These are phyloP conservation scores for Chrysochromulina tobinii DNA, from an alignment of 78 protist genomes.

Conservation along the genomic window DNA sequence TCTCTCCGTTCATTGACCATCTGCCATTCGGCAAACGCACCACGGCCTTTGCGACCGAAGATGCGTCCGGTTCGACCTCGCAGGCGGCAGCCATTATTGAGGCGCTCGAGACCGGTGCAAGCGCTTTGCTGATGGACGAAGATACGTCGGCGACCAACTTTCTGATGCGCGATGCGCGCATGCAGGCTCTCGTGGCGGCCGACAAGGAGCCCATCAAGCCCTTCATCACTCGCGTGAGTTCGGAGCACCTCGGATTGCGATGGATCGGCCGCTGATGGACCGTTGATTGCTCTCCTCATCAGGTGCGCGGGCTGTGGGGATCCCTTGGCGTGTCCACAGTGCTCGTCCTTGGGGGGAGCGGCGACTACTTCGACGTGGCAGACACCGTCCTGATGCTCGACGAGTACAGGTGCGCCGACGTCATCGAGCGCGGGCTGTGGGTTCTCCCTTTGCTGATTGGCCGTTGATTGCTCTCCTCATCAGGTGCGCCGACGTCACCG, in stretches of 20 bases:
- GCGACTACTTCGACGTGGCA: constrained; percentile 60
- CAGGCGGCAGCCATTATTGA: constrained; percentile 61
- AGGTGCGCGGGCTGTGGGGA: too few species aligned
- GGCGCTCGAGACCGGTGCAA: constrained; percentile 40
- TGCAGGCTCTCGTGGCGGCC: constrained; percentile 22
- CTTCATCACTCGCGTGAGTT: constrained; percentile 25
- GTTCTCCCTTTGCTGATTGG: too few species aligned
- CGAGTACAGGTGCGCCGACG: not conserved
- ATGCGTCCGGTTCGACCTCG: constrained; percentile 64
- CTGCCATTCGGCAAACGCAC: constrained; percentile 45
- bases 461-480: too few species aligned
- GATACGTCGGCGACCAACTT: constrained; percentile 76
- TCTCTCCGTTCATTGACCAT: constrained; percentile 49
- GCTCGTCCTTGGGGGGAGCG: constrained; percentile 54
- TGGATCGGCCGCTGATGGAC: too few species aligned
- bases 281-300: too few species aligned
- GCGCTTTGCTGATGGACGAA: constrained; percentile 63
- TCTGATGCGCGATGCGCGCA: constrained; percentile 52
- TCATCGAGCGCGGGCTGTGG: not conserved
- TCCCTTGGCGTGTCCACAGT: constrained; percentile 16
- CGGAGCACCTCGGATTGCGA: not conserved
- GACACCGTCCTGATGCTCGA: constrained; percentile 31
- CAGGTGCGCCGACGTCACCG: too few species aligned
- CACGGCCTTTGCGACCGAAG: constrained; percentile 23
- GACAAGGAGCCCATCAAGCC: constrained; percentile 69